Base-by-base conservation (phyloP, 208 protist species). In the Leishmania arabica region DNA sequence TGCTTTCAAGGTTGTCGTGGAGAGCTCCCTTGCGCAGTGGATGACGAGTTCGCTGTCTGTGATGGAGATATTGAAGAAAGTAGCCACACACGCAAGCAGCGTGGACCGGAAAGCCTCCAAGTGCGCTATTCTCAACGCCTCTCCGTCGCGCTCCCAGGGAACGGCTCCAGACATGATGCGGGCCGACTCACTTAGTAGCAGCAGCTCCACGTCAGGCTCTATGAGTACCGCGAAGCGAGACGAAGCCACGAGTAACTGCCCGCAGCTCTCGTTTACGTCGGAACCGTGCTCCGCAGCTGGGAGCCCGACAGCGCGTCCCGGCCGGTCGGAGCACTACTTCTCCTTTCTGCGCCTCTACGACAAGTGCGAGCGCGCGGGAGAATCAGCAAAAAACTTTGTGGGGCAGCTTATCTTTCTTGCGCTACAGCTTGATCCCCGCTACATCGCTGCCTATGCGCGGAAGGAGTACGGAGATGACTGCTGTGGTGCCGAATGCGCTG, bases 341-440 rank as follows among this genome's bases (percentile, higher is more conserved):
- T 95, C 92, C n/a, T 97, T 97, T 85, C 81, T 97, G 27, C 92
- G 91, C 37, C 86, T 97, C 56, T 97, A 96, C 80, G 89, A 97
- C 84, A 90, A 91, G 69, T 95, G 88, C 77, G 94, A 97, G 78
- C 84, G 76, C 21, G 90, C 91, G 7, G 88, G 84, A 4, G 86
- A 88, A 13, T 69, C 88, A 8, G 75, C 86, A 15, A 49, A 81
- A 9, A 88, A 85, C 19, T 97, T 97, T 86, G 53, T 82, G 6
- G 90, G 90, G 4, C 91, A 95, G 54, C 81, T 97, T 40, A 77
- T 97, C 42, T 97, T 97, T 79, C 88, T 97, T 21, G 94, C 94
- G 17, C 78, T 95, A 27, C 94, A 97, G 78, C 84, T 97, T 2
- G 91, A 95, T 69, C 91, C 89, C 15, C 77, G 80, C 34, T 97